Evolutionary conservation across 2,329 filamentous ascomycete genomes (phyloP).

Genomic region (Aspergillus sp.): DNA sequence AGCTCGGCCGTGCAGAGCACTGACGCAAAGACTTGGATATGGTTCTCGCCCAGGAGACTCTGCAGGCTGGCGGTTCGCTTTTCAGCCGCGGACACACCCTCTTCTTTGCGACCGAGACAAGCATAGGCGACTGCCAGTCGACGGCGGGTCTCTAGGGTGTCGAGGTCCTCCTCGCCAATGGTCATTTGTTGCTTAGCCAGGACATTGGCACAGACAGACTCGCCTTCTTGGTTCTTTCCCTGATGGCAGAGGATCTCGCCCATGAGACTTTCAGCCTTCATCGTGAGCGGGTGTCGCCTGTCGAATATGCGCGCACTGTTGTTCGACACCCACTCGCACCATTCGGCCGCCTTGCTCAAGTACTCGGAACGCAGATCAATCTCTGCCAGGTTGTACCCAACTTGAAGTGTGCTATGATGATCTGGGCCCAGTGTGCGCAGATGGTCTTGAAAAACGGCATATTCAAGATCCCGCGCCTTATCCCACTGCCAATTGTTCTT

Average conservation of each 20-base stretch:
- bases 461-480: conserved; percentile 27
- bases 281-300: conserved; percentile 24
- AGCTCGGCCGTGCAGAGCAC: conserved; percentile 25
- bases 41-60: conserved; percentile 26
- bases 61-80: conserved; percentile 22
- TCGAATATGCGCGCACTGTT: conserved; percentile 28
- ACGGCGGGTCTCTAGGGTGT: conserved; percentile 30
- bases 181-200: conserved; percentile 33
- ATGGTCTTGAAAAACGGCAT: conserved; percentile 32
- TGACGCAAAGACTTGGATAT: conserved; percentile 24
- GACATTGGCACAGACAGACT: conserved; percentile 32
- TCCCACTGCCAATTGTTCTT: conserved; percentile 31
- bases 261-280: conserved; percentile 30
- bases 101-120: conserved; percentile 20
- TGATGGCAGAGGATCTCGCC: conserved; percentile 27
- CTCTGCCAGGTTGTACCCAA: conserved; percentile 29
- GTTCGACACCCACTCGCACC: conserved; percentile 31
- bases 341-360: conserved; percentile 27
- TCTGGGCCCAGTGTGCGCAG: conserved; percentile 27
- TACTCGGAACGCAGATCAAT: conserved; percentile 26
- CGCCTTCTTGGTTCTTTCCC: conserved; percentile 27
- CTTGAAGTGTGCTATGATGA: conserved; percentile 27
- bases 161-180: conserved; percentile 31
- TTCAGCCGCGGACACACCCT: conserved; percentile 23
- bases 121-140: conserved; percentile 26